phyloP scores from a whole-genome alignment of 768 basidiomycete genomes.

The Candolleomyces aberdarensis region DNA sequence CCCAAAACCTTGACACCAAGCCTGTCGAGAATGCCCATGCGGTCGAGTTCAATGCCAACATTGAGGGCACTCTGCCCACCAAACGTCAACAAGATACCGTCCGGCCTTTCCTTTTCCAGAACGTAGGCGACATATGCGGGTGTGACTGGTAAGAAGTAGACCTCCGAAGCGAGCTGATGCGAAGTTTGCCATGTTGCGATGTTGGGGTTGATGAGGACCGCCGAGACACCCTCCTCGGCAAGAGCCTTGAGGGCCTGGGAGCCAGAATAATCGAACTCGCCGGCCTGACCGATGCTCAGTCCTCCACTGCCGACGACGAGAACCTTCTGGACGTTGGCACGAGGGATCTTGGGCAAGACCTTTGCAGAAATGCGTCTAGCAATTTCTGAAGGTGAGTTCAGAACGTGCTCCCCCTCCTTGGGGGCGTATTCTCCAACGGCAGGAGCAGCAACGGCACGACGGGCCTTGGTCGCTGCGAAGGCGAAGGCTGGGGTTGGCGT shows the following conservation, averaged over 20 bases:
- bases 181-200: slow-evolving; percentile 99
- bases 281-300: slow-evolving; percentile 95
- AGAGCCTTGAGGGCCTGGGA: slow-evolving; percentile 98
- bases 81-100: slow-evolving; percentile 95
- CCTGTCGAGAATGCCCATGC: slow-evolving; percentile 93
- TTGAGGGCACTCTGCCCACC: slow-evolving; percentile 98
- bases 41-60: slow-evolving; percentile 94
- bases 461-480: slow-evolving; percentile 46
- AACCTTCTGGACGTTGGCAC: slow-evolving; percentile 91
- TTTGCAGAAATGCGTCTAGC: slow-evolving; percentile 92
- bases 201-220: slow-evolving; percentile 97
- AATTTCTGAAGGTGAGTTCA: slow-evolving; percentile 92
- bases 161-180: slow-evolving; percentile 92
- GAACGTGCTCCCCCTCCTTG: slow-evolving; percentile 70
- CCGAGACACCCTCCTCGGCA: slow-evolving; percentile 90
- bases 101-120: slow-evolving; percentile 96
- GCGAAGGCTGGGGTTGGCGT: slow-evolving; percentile 31
- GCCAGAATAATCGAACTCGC: slow-evolving; percentile 99
- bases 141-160: slow-evolving; percentile 97
- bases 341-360: slow-evolving; percentile 87
- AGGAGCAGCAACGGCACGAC: slow-evolving; percentile 69
- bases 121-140: slow-evolving; percentile 98
- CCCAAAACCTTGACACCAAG: slow-evolving; percentile 92
- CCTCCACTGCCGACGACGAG: slow-evolving; percentile 96
- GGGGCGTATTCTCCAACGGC: slow-evolving; percentile 69